Evolutionary conservation across 495 filamentous ascomycete species (phyloP).

Genomic region (Tuber calosporum): DNA sequence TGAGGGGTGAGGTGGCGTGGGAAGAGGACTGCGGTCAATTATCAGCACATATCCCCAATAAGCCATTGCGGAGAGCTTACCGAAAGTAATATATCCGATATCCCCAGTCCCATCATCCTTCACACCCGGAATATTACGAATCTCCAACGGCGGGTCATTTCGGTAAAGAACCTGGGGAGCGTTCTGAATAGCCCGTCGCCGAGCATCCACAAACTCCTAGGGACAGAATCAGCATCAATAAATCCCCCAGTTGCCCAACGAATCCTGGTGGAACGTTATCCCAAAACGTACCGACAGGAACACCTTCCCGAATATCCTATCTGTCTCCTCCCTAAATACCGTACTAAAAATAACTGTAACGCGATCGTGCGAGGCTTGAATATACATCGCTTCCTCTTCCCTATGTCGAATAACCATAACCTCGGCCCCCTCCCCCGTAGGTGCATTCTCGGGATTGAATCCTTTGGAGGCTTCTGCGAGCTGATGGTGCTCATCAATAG

Average conservation of each 20-base stretch:
- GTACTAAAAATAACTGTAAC: constrained; percentile 99
- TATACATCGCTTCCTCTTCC: constrained; percentile 98
- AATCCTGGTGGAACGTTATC: constrained; percentile 4
- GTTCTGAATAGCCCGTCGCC: constrained; percentile 91
- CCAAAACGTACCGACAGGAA: constrained; percentile 57
- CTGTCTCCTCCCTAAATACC: constrained; percentile 93
- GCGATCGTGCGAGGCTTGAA: constrained; percentile 92
- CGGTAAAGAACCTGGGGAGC: constrained; percentile 96
- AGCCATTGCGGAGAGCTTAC: constrained; percentile 47
- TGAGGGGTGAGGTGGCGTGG: constrained; percentile 86
- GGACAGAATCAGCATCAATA: constrained; percentile 32
- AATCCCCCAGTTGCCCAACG: constrained; percentile 6
- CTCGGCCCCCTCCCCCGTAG: constrained; percentile 84
- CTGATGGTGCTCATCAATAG: constrained; percentile 83
- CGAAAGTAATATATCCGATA: constrained; percentile 96
- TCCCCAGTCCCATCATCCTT: constrained; percentile 64
- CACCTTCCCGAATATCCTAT: constrained; percentile 92
- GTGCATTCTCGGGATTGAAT: constrained; percentile 83
- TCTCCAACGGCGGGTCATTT: constrained; percentile 86
- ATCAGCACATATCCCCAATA: neutral
- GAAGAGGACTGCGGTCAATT: constrained; percentile 66
- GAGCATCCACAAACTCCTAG: constrained; percentile 92
- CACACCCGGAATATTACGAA: constrained; percentile 77
- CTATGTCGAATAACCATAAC: constrained; percentile 96
- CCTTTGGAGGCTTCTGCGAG: constrained; percentile 80